A percentile compares a stretch with the other conserved stretches of the same genome.
phyloP scores from a whole-genome alignment of 345 rosid genomes.

The Capsella bursapastoris region DNA sequence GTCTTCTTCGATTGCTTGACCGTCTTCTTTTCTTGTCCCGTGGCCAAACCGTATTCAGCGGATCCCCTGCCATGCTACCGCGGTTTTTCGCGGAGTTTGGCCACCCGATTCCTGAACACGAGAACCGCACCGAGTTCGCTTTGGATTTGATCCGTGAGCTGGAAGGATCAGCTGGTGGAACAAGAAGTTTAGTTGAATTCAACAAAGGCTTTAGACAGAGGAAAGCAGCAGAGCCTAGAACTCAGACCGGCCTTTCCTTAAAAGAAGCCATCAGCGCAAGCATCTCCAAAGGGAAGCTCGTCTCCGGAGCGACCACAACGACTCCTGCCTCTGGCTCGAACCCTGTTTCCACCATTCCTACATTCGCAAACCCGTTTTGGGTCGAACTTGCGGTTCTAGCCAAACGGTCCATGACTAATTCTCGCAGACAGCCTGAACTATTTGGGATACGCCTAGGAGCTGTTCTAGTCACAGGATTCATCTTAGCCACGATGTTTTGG shows the following conservation, averaged over 20 bases:
- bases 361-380: constrained; percentile 46
- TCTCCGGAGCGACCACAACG: constrained; percentile 38
- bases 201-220: constrained; percentile 43
- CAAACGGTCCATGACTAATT: constrained; percentile 51
- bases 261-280: constrained; percentile 47
- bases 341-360: constrained; percentile 39
- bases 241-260: constrained; percentile 29
- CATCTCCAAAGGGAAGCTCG: constrained; percentile 44
- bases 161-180: constrained; percentile 84
- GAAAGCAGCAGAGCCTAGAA: constrained; percentile 46
- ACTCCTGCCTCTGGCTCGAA: constrained; percentile 4
- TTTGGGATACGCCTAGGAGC: constrained; percentile 44
- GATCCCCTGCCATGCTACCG: constrained; percentile 65
- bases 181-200: constrained; percentile 79
- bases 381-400: constrained; percentile 38
- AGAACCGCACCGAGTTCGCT: constrained; percentile 86
- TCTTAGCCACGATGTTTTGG: constrained; percentile 48
- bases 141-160: constrained; percentile 82
- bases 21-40: constrained; percentile 77
- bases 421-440: constrained; percentile 44
- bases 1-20: constrained; percentile 70
- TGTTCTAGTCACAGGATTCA: constrained; percentile 53
- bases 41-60: constrained; percentile 90
- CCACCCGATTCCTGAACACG: constrained; percentile 83
- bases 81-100: constrained; percentile 72